Evolutionary conservation across 352 stramenopile genomes (phyloP), one percentile per base, ranked within the genome.

Genomic region (Globisporangium parvum): DNA sequence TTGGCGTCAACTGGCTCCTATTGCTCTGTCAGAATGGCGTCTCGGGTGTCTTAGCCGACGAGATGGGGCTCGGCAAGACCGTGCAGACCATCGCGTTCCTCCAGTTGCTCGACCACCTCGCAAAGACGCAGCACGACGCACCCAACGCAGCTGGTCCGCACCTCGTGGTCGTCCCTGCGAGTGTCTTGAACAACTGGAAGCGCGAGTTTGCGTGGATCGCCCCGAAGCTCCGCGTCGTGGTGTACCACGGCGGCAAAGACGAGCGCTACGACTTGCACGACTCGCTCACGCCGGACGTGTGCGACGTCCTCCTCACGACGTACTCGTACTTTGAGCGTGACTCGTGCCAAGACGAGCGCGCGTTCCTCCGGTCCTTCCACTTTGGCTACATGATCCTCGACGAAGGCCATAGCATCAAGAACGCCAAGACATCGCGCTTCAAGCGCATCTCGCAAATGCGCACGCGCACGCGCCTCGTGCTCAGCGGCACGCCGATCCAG

Each of bases 41-140:
- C 23, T 92, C 80, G 6, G 77, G 81, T 10, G 83, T 95, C 40
- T 54, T 95, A 4, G 78, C 84, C 0, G 81, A 97, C 57, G 88
- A 97, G 53, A 97, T 97, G 92, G 91, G 92, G 21, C 77, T 98
- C 5, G 94, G 94, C 15, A 99, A 99, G 71, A 95, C 85, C 2
- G 83, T 93, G 2, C 85, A 95, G 57, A 88, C 81, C n/a, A 87
- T 93, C 58, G 35, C 81, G 2, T 95, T 93, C 51, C 57, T 95
- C 42, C 51, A 83, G 45, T 53, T 91, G 17, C 67, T 95, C 0
- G 71, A 87, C 26, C 63, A 71, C 1, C 41, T 87, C 6, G 77
- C 68, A 21, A 74, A 65, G 51, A 59, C 61, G 23, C 65, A 70
- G 42, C 48, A 70, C 1, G 5, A 51, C 31, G 60, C 57, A 54